These are phyloP conservation scores for Anisodus tanguticus DNA, from an alignment of 257 asterid genomes.

Conservation along the genomic window DNA sequence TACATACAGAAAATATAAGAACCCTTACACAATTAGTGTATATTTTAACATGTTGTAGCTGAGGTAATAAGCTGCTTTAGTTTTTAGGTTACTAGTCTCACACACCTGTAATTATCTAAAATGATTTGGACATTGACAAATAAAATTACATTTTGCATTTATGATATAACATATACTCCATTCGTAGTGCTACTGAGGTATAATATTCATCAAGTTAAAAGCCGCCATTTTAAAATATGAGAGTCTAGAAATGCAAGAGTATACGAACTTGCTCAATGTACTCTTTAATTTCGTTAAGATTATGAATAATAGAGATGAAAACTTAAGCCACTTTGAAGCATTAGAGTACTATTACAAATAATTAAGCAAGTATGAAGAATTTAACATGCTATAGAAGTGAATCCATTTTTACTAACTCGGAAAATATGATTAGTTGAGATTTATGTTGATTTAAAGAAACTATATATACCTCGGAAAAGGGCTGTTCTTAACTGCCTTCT, in stretches of 20 bases:
- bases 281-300: not conserved
- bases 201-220: not conserved
- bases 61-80: too few relatives aligned
- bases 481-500: conserved; percentile 84
- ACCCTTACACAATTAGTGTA: too few relatives aligned
- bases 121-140: not conserved
- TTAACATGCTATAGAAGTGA: not conserved
- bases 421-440: not conserved
- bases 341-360: not conserved
- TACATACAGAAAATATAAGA: not conserved
- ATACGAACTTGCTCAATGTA: not conserved
- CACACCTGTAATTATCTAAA: not conserved
- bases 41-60: too few relatives aligned
- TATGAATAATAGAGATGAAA: not conserved
- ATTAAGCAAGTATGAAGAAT: not conserved
- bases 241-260: not conserved
- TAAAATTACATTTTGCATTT: not conserved
- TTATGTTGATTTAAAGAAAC: not conserved
- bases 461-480: conserved; percentile 74
- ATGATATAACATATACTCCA: not conserved
- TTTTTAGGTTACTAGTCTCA: not conserved
- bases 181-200: not conserved
- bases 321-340: not conserved
- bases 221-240: not conserved
- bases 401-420: not conserved